These are phyloP conservation scores for Rubroboletus satanas DNA, from an alignment of 768 basidiomycete species.

Conservation along the genomic window DNA sequence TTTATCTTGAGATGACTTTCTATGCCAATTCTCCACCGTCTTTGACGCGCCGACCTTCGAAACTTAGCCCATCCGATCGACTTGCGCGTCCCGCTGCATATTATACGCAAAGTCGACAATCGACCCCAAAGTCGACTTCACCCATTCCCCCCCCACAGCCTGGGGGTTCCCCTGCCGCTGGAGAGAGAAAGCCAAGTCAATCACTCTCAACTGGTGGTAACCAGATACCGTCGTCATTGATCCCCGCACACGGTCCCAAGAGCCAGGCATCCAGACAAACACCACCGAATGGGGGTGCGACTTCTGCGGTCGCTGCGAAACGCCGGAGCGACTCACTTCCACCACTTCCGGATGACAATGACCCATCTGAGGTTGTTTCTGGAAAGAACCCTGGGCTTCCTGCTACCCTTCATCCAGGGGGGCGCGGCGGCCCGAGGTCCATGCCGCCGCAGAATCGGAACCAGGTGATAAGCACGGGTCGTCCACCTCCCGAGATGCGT, in stretches of 20 bases:
- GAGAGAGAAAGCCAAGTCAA: slow-evolving; percentile 12
- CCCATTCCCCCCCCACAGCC: slow-evolving; percentile 14
- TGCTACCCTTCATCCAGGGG: slow-evolving; percentile 42
- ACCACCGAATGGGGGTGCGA: slow-evolving; percentile 6
- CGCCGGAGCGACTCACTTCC: slow-evolving; percentile 36
- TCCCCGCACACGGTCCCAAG: slow-evolving; percentile 17
- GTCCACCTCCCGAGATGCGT: slow-evolving; percentile 6
- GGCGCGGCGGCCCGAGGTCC: slow-evolving; percentile 19
- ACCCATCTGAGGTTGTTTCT: slow-evolving; percentile 19
- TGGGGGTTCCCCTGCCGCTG: slow-evolving; percentile 3
- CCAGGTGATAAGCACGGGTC: slow-evolving; percentile 7
- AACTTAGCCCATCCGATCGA: slow-evolving; percentile 48
- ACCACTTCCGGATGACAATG: slow-evolving; percentile 35
- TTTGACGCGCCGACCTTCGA: slow-evolving; percentile 49
- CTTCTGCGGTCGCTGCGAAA: slow-evolving; percentile 3
- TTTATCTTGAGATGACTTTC: slow-evolving; percentile 93
- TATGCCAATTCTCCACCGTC: slow-evolving; percentile 68
- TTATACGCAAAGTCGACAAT: slow-evolving; percentile 20
- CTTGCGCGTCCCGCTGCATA: slow-evolving; percentile 40
- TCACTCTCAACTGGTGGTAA: neutral
- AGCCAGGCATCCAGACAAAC: slow-evolving; percentile 7
- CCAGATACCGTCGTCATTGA: slow-evolving; percentile 22
- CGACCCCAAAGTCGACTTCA: slow-evolving; percentile 10
- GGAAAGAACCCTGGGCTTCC: slow-evolving; percentile 31
- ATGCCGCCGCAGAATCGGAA: slow-evolving; percentile 15